phyloP scores from a whole-genome alignment of 805 yeast genomes.

The Saccharomyces jurei region DNA sequence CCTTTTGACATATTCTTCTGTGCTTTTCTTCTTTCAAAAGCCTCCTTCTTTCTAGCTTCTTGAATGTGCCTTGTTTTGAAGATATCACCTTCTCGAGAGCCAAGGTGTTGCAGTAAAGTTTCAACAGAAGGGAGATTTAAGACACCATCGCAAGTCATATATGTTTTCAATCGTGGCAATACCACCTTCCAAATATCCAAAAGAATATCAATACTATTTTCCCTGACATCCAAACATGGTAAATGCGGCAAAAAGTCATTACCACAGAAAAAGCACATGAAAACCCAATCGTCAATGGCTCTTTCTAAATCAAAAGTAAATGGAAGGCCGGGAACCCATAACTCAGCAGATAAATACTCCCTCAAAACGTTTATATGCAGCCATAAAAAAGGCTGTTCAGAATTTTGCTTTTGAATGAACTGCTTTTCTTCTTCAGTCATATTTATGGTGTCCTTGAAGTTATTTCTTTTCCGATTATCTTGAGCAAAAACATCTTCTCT shows the following conservation, averaged over 20 bases:
- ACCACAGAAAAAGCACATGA: constrained; percentile 97
- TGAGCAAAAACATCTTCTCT: constrained; percentile 96
- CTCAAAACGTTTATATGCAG: constrained; percentile 79
- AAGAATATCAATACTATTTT: constrained; percentile 79
- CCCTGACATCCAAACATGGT: constrained; percentile 91
- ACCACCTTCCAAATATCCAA: constrained; percentile 76
- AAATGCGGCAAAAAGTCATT: constrained; percentile 96
- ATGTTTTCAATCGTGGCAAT: constrained; percentile 60
- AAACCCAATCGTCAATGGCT: constrained; percentile 97
- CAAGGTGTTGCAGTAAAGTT: constrained; percentile 52
- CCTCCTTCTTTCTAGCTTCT: constrained; percentile 63
- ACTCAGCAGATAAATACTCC: constrained; percentile 80
- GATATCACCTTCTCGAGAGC: constrained; percentile 68
- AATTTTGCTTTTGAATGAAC: constrained; percentile 28
- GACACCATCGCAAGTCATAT: constrained; percentile 83
- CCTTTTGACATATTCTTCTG: constrained; percentile 58
- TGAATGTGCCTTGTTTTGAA: constrained; percentile 60
- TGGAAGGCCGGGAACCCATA: constrained; percentile 58
- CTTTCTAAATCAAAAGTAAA: constrained; percentile 83
- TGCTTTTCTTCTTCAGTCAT: constrained; percentile 53
- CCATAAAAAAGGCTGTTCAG: constrained; percentile 85
- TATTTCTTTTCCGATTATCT: constrained; percentile 30
- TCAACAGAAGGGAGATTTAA: constrained; percentile 74
- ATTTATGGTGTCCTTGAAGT: constrained; percentile 29
- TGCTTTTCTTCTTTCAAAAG: constrained; percentile 51